Percentiles rank a stretch among this genome's conserved stretches.
These are phyloP conservation scores for Claviceps citrina DNA, from an alignment of 2,329 filamentous ascomycete species.

Conservation along the genomic window DNA sequence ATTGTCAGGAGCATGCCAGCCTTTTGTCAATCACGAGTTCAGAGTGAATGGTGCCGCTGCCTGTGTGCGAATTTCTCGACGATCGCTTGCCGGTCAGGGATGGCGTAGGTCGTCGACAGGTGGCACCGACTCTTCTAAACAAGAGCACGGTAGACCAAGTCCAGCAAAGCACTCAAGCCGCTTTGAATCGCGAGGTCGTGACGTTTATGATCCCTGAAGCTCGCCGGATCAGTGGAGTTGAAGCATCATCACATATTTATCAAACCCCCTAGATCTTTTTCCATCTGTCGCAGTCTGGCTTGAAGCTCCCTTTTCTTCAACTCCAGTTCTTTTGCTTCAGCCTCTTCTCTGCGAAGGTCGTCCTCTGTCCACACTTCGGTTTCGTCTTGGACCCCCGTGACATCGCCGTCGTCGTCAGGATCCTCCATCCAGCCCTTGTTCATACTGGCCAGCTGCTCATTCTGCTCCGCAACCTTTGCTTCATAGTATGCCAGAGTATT, in stretches of 20 bases:
- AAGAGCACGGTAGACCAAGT: too few species aligned
- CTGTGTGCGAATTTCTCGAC: too few species aligned
- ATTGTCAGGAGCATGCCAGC: too few species aligned
- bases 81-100: too few species aligned
- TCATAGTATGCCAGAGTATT: slow-evolving; percentile 72
- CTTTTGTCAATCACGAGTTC: too few species aligned
- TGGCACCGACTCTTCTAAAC: neutral
- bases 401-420: slow-evolving; percentile 39
- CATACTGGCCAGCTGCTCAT: slow-evolving; percentile 55
- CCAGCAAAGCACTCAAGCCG: slow-evolving; percentile 3
- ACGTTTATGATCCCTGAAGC: too few species aligned
- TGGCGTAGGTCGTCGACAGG: slow-evolving; percentile 5
- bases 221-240: neutral
- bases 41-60: too few species aligned
- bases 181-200: neutral
- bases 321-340: slow-evolving; percentile 43
- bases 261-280: slow-evolving; percentile 39
- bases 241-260: slow-evolving; percentile 30
- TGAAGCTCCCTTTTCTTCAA: slow-evolving; percentile 41
- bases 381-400: slow-evolving; percentile 35
- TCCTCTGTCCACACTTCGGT: slow-evolving; percentile 46
- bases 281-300: slow-evolving; percentile 35
- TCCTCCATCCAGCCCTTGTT: slow-evolving; percentile 46
- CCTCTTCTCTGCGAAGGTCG: slow-evolving; percentile 53
- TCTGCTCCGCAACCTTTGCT: slow-evolving; percentile 60